Conservation (phyloP, 2,329 filamentous ascomycete genomes). For the Botrytis hyacinthi region DNA sequence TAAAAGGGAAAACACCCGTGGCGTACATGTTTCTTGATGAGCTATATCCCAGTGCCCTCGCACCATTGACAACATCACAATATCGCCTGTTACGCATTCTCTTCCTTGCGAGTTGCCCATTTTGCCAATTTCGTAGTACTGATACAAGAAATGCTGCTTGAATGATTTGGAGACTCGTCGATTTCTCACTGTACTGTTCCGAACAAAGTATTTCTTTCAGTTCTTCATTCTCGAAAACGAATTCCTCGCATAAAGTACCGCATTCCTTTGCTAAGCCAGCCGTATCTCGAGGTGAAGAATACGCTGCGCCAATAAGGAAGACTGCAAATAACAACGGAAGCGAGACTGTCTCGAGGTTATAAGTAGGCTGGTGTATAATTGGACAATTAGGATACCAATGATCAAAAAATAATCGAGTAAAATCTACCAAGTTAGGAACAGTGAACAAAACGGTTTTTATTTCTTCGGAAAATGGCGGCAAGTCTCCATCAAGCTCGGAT, state of each 20-base stretch:
- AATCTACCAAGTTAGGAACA: constrained; percentile 42
- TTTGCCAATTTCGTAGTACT: constrained; percentile 15
- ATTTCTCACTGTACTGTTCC: not conserved
- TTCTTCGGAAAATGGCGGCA: not conserved
- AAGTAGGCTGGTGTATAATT: constrained; percentile 21
- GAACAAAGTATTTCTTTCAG: constrained; percentile 3
- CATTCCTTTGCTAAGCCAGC: constrained; percentile 15
- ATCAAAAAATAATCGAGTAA: constrained; percentile 36
- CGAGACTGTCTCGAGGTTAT: constrained; percentile 17
- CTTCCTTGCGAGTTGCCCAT: not conserved
- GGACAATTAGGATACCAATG: constrained; percentile 21
- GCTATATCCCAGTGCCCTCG: not conserved
- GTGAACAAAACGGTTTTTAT: constrained; percentile 33
- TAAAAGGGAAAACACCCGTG: not conserved
- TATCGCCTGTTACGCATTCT: constrained; percentile 11
- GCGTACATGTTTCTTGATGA: constrained; percentile 9
- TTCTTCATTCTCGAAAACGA: constrained; percentile 11
- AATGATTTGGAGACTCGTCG: not conserved
- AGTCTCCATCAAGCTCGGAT: not conserved
- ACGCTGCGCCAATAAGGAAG: constrained; percentile 21
- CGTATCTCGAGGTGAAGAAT: constrained; percentile 19
- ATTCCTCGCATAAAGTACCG: constrained; percentile 19
- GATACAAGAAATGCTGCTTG: constrained; percentile 17
- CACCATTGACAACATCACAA: constrained; percentile 3
- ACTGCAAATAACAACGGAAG: constrained; percentile 21